These are phyloP conservation scores for Ocimum tenuiflorum DNA, from an alignment of 257 asterid species.

Conservation along the genomic window DNA sequence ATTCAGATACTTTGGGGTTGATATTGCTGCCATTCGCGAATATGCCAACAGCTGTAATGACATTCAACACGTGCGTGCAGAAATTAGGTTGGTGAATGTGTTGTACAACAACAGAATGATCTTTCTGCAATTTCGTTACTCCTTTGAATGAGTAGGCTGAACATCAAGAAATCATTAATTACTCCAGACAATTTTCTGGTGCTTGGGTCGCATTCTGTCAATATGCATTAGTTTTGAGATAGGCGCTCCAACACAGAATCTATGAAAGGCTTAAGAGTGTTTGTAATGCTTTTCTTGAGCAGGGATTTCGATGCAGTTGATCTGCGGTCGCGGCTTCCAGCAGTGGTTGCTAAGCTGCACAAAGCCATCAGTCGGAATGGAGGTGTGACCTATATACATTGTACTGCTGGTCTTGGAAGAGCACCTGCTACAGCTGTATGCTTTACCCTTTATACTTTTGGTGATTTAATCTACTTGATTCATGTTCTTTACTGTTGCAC, in stretches of 20 bases:
- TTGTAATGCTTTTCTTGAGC: constrained; percentile 17
- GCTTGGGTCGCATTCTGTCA: not conserved
- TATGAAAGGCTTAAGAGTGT: not conserved
- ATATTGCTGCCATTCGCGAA: constrained; percentile 65
- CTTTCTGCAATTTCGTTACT: too few species aligned
- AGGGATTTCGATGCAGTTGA: constrained; percentile 97
- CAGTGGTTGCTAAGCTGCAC: constrained; percentile 72
- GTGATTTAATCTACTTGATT: not conserved
- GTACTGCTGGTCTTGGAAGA: constrained; percentile 98
- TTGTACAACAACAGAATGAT: too few species aligned
- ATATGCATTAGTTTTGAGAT: constrained; percentile 1
- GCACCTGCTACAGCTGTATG: constrained; percentile 92
- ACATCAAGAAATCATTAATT: not conserved
- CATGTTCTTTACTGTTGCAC: too few species aligned
- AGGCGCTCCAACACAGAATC: not conserved
- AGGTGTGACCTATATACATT: constrained; percentile 85
- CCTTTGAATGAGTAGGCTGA: not conserved
- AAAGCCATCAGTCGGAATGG: constrained; percentile 63
- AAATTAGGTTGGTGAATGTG: constrained; percentile 84
- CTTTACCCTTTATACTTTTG: constrained; percentile 8
- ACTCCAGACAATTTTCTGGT: too few species aligned
- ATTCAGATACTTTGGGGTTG: constrained; percentile 78
- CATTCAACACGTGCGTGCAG: constrained; percentile 81
- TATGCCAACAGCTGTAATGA: constrained; percentile 63
- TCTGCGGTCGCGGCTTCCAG: constrained; percentile 78